Evolutionary conservation across 1,284 basidiomycete genomes (phyloP).

Genomic region (Mycosarcoma mackinlayi): DNA sequence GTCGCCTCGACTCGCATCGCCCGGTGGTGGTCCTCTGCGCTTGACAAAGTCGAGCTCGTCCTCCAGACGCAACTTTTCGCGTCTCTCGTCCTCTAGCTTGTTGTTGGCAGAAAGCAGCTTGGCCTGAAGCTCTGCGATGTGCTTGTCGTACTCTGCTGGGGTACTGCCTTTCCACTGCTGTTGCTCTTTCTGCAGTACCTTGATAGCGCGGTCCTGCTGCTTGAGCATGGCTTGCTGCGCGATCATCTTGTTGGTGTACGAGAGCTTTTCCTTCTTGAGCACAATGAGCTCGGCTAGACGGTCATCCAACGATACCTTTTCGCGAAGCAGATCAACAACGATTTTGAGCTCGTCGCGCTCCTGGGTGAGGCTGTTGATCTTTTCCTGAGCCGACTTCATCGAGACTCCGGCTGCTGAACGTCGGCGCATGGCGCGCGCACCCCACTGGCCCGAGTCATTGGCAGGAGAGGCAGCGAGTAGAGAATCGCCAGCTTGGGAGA

Average conservation of each 20-base stretch:
- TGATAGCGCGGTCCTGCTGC: conserved; percentile 64
- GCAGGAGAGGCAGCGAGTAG: conserved; percentile 31
- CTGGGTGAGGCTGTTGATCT: conserved; percentile 62
- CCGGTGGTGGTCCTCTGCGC: conserved; percentile 34
- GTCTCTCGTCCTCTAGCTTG: conserved; percentile 40
- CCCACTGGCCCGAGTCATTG: conserved; percentile 57
- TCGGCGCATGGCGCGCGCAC: conserved; percentile 55
- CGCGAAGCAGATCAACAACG: conserved; percentile 64
- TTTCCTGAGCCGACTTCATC: conserved; percentile 63
- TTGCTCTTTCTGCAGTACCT: conserved; percentile 59
- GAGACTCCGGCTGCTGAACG: conserved; percentile 60
- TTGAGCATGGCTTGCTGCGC: conserved; percentile 60
- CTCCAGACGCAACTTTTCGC: conserved; percentile 39
- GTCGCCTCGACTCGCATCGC: conserved; percentile 30
- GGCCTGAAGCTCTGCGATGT: conserved; percentile 42
- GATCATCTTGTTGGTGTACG: conserved; percentile 61
- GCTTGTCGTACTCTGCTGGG: conserved; percentile 37
- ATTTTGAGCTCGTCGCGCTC: conserved; percentile 67
- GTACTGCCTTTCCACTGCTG: conserved; percentile 53
- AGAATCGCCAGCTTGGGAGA: conserved; percentile 51
- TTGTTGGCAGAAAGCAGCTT: conserved; percentile 42
- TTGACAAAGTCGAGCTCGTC: conserved; percentile 57
- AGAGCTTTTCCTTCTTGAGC: conserved; percentile 62
- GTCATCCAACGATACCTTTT: conserved; percentile 63
- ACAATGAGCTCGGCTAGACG: conserved; percentile 59